These are phyloP conservation scores for Huntiella bhutanensis DNA, from an alignment of 2,329 filamentous ascomycete genomes.

Conservation along the genomic window DNA sequence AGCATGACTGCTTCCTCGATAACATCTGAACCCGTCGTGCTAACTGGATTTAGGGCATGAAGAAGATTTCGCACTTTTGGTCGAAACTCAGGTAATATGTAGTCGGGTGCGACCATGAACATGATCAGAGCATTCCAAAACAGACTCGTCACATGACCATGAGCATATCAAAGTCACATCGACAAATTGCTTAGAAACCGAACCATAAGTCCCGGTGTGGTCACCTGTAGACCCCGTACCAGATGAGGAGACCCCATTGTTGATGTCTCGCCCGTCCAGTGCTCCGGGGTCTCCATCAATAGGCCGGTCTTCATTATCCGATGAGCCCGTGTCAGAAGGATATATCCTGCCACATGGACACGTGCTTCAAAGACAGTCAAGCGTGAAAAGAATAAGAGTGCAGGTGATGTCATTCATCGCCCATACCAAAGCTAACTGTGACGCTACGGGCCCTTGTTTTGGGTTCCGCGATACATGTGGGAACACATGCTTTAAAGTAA, in stretches of 20 bases:
- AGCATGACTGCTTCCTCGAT: too few relatives aligned
- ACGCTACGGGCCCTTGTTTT: conserved; percentile 40
- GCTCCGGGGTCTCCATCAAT: background rate
- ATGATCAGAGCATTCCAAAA: conserved; percentile 23
- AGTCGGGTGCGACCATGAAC: conserved; percentile 61
- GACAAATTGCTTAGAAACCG: background rate
- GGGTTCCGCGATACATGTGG: conserved; percentile 48
- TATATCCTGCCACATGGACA: background rate
- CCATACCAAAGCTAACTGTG: conserved; percentile 44
- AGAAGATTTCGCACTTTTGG: too few relatives aligned
- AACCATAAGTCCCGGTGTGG: background rate
- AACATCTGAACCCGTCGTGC: too few relatives aligned
- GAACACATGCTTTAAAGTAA: conserved; percentile 44
- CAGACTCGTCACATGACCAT: too few relatives aligned
- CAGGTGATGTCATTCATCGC: conserved; percentile 45
- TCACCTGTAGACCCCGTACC: background rate
- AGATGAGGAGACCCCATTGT: background rate
- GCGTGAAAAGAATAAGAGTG: conserved; percentile 32
- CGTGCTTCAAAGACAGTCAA: background rate
- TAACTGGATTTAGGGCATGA: too few relatives aligned
- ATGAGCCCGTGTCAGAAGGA: too few relatives aligned
- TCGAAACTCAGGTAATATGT: conserved; percentile 25
- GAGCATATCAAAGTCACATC: too few relatives aligned
- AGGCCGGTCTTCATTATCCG: background rate
- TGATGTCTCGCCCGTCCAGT: background rate